phyloP scores from a whole-genome alignment of 768 basidiomycete species.

The Tephrocybe rancida region DNA sequence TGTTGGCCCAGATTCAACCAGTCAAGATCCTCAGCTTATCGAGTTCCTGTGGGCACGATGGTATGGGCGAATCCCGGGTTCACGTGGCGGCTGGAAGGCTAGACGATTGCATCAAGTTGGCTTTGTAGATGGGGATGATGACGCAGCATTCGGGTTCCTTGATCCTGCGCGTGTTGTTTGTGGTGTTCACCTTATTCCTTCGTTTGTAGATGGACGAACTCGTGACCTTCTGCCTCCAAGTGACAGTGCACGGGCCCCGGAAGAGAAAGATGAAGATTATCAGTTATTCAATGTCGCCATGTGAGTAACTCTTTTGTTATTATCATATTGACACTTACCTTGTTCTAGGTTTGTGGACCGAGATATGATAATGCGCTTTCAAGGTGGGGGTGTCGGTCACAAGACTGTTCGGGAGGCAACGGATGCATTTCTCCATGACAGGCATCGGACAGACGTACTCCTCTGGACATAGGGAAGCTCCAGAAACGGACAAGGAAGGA shows the following conservation, averaged over 20 bases:
- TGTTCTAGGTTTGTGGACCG: background rate
- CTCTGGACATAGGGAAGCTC: no score
- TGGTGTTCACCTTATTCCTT: slow-evolving; percentile 19
- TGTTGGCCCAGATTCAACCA: slow-evolving; percentile 4
- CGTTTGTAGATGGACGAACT: background rate
- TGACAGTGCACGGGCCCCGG: background rate
- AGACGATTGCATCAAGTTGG: slow-evolving; percentile 36
- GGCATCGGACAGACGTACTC: no score
- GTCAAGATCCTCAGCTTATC: slow-evolving; percentile 20
- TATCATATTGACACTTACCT: background rate
- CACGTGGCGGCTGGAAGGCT: slow-evolving; percentile 24
- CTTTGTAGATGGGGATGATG: slow-evolving; percentile 33
- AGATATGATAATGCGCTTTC: slow-evolving; percentile 6
- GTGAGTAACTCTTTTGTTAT: background rate
- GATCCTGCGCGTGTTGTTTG: slow-evolving; percentile 40
- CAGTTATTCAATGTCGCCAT: background rate
- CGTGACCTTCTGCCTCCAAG: background rate
- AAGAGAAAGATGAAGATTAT: background rate
- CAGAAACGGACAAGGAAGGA: no score
- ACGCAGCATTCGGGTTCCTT: slow-evolving; percentile 44
- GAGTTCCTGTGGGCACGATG: slow-evolving; percentile 46
- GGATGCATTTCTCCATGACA: no score
- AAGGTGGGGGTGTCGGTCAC: slow-evolving; percentile 2
- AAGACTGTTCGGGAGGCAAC: background rate
- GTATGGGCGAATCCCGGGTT: slow-evolving; percentile 29